Percentiles rank a stretch among this genome's conserved stretches.
Conservation (phyloP, 768 basidiomycete species). For the Russula sp. region DNA sequence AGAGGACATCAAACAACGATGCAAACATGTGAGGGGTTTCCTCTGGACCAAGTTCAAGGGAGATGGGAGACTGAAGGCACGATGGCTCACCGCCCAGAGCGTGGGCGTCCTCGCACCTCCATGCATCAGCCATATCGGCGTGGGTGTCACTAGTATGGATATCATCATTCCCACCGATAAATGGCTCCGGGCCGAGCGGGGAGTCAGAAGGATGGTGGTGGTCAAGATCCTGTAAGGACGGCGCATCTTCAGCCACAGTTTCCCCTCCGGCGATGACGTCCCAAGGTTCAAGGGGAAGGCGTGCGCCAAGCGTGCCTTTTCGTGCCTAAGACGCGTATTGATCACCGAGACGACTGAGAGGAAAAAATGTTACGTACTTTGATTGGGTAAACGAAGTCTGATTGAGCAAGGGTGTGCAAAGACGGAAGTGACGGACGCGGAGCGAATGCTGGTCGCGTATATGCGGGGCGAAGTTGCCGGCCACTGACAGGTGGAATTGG, state of each 20-base stretch:
- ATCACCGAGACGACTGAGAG: not conserved
- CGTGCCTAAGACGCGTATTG: constrained; percentile 28
- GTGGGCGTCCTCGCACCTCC: constrained; percentile 4
- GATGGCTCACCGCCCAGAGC: constrained; percentile 2
- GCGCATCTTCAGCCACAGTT: constrained; percentile 9
- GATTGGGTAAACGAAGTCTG: constrained; percentile 31
- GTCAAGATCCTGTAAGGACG: constrained; percentile 14
- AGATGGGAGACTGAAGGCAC: constrained; percentile 12
- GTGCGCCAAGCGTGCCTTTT: constrained; percentile 37
- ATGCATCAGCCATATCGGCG: not conserved
- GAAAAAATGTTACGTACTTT: constrained; percentile 28
- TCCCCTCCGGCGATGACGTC: constrained; percentile 21
- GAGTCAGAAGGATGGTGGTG: constrained; percentile 2
- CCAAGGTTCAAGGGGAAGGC: constrained; percentile 39
- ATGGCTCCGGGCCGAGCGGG: constrained; percentile 6
- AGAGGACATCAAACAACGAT: constrained; percentile 29
- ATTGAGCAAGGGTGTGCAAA: constrained; percentile 32
- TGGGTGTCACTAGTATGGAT: constrained; percentile 1
- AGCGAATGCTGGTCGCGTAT: constrained; percentile 36
- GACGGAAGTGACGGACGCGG: constrained; percentile 39
- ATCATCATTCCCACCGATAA: constrained; percentile 1
- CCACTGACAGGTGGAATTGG: constrained; percentile 14
- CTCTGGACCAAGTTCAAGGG: constrained; percentile 23
- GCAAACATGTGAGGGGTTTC: constrained; percentile 29
- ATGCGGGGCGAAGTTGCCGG: constrained; percentile 33